A percentile compares a stretch with the other conserved stretches of the same genome.
These are phyloP conservation scores for Kuraishia ogatae DNA, from an alignment of 805 yeast species.

Conservation along the genomic window DNA sequence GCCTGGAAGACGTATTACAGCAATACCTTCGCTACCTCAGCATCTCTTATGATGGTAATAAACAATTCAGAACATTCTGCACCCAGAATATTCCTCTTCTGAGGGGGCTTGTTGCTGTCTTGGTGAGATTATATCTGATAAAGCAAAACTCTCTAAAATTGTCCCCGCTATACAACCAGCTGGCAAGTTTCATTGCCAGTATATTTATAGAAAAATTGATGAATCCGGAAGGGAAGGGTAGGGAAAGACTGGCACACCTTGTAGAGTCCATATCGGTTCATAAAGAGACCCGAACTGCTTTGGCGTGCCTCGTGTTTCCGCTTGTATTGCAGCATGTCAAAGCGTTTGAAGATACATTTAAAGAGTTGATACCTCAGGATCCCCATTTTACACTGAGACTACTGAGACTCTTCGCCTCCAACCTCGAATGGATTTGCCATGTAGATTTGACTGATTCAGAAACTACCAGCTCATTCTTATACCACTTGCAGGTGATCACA, in stretches of 20 bases:
- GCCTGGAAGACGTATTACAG: background rate
- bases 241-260: background rate
- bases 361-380: background rate
- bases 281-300: background rate
- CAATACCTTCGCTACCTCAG: background rate
- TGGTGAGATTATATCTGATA: background rate
- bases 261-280: background rate
- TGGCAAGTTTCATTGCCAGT: background rate
- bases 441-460: background rate
- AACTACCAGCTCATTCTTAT: background rate
- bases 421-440: background rate
- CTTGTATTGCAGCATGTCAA: background rate
- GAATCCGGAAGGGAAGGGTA: background rate
- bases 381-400: background rate
- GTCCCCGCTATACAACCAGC: background rate
- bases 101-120: background rate
- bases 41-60: background rate
- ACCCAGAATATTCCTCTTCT: background rate
- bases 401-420: background rate
- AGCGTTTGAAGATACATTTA: background rate
- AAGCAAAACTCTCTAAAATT: background rate
- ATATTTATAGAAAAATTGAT: constrained; percentile 9
- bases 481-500: background rate
- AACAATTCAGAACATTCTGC: background rate
- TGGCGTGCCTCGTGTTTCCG: background rate